phyloP scores from a whole-genome alignment of 805 yeast species.

The Suhomyces pyralidae region DNA sequence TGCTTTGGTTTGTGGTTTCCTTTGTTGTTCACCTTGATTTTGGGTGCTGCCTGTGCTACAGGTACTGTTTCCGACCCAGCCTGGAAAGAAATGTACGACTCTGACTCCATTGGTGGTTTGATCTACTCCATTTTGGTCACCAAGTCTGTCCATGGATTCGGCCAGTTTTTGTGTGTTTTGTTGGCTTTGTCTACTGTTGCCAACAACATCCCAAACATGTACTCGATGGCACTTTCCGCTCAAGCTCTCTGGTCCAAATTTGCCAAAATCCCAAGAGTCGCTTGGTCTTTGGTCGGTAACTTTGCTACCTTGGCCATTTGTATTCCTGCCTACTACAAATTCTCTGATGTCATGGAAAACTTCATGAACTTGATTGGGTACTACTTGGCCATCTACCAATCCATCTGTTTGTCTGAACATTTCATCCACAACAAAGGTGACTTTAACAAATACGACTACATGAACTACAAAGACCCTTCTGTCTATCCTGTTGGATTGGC shows the following conservation, averaged over 20 bases:
- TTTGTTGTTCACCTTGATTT: slow-evolving; percentile 63
- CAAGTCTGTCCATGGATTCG: slow-evolving; percentile 82
- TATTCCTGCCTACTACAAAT: slow-evolving; percentile 81
- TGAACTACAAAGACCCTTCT: slow-evolving; percentile 54
- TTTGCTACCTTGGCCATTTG: slow-evolving; percentile 78
- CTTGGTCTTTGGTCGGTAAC: slow-evolving; percentile 80
- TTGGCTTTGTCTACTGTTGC: slow-evolving; percentile 84
- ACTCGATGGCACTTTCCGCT: slow-evolving; percentile 82
- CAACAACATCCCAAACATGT: slow-evolving; percentile 91
- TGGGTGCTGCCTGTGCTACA: slow-evolving; percentile 85
- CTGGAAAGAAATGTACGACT: slow-evolving; percentile 51
- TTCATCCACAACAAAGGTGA: slow-evolving; percentile 68
- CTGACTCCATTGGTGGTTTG: slow-evolving; percentile 74
- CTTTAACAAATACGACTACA: slow-evolving; percentile 58
- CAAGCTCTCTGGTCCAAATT: slow-evolving; percentile 81
- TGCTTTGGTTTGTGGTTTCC: slow-evolving; percentile 65
- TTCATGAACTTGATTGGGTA: slow-evolving; percentile 92
- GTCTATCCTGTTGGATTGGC: slow-evolving; percentile 75
- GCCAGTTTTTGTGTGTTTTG: slow-evolving; percentile 83
- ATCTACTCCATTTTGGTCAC: slow-evolving; percentile 74
- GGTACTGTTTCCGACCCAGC: slow-evolving; percentile 48
- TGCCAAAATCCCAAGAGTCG: slow-evolving; percentile 71
- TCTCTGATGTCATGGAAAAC: slow-evolving; percentile 69
- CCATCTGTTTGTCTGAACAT: slow-evolving; percentile 78
- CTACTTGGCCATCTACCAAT: slow-evolving; percentile 82